Percentiles rank a stretch among this genome's conserved stretches.
phyloP scores from a whole-genome alignment of 1,284 basidiomycete genomes.

The Ceratobasidium sp. region DNA sequence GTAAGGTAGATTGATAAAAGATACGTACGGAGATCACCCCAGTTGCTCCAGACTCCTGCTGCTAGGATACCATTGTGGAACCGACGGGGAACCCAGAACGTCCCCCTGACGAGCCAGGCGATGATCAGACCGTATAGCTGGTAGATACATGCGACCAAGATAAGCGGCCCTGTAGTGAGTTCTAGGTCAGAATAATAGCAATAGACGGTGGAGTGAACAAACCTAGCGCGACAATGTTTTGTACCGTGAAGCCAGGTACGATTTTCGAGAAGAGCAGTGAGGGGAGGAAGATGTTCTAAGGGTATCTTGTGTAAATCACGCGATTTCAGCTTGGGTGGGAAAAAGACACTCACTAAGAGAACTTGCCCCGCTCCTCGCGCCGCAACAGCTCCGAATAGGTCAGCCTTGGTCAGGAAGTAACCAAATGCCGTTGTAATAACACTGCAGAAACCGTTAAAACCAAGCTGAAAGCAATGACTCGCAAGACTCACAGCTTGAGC shows the following conservation, averaged over 20 bases:
- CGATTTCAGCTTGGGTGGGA: background rate
- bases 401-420: slow-evolving; percentile 67
- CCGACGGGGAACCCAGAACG: slow-evolving; percentile 82
- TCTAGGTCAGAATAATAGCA: slow-evolving; percentile 41
- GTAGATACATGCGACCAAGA: slow-evolving; percentile 65
- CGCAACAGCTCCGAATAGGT: slow-evolving; percentile 68
- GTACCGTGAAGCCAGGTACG: slow-evolving; percentile 72
- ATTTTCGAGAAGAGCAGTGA: slow-evolving; percentile 81
- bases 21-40: slow-evolving; percentile 73
- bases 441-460: slow-evolving; percentile 52
- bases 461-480: slow-evolving; percentile 1
- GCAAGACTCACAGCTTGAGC: slow-evolving; percentile 63
- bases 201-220: slow-evolving; percentile 50
- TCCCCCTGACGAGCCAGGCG: slow-evolving; percentile 67
- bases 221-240: slow-evolving; percentile 74
- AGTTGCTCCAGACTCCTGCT: slow-evolving; percentile 72
- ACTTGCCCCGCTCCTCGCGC: slow-evolving; percentile 69
- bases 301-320: background rate
- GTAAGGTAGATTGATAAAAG: background rate
- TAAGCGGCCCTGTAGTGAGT: slow-evolving; percentile 60
- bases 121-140: slow-evolving; percentile 64
- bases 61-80: slow-evolving; percentile 75
- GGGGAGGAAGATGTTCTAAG: slow-evolving; percentile 73
- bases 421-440: slow-evolving; percentile 66
- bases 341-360: slow-evolving; percentile 58